These are phyloP conservation scores for Fagus crenata DNA, from an alignment of 306 rosid genomes.

Conservation along the genomic window DNA sequence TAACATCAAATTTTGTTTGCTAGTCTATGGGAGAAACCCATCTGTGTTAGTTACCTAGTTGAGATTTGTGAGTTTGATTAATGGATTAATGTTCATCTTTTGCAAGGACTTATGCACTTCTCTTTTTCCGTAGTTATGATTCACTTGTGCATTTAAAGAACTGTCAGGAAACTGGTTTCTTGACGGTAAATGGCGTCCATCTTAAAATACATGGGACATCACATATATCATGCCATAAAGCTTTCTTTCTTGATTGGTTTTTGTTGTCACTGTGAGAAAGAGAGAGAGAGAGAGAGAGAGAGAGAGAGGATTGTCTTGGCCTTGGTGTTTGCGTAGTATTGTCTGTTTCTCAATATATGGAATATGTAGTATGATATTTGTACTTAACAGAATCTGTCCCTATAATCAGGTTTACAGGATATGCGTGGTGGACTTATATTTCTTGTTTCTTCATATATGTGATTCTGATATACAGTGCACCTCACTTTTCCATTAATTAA, in stretches of 20 bases:
- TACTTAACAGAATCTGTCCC: background rate
- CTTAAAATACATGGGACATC: background rate
- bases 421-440: background rate
- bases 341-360: background rate
- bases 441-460: background rate
- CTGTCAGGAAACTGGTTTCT: background rate
- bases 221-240: background rate
- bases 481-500: constrained; percentile 25
- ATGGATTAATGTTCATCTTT: background rate
- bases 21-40: background rate
- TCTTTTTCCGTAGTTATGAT: background rate
- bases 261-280: background rate
- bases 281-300: no score
- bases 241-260: background rate
- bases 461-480: background rate
- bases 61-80: background rate
- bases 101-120: background rate
- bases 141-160: background rate
- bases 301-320: no score
- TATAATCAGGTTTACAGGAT: background rate
- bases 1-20: background rate
- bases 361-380: background rate
- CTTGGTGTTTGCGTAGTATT: background rate
- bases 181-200: background rate
- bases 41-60: background rate